A percentile compares a stretch with the other conserved stretches of the same genome.
Evolutionary conservation across 1,139 yeast genomes (phyloP).

Genomic region (Eremothecium gossypii): DNA sequence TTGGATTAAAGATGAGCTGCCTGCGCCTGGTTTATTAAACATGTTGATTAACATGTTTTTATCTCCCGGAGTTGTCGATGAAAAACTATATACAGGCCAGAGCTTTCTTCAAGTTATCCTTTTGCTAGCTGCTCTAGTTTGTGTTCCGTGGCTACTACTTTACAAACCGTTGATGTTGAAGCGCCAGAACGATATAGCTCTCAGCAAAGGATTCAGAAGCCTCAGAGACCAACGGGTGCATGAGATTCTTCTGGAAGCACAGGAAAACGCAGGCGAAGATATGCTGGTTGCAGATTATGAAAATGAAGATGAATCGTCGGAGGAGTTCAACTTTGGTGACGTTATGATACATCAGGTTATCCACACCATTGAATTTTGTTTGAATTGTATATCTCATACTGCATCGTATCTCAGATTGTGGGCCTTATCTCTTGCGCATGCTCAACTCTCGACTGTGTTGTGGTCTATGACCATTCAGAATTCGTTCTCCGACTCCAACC

Average conservation of each 20-base stretch:
- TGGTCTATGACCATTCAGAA: slow-evolving; percentile 72
- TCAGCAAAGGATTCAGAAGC: slow-evolving; percentile 21
- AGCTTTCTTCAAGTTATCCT: slow-evolving; percentile 51
- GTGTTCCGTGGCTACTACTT: slow-evolving; percentile 70
- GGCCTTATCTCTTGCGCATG: slow-evolving; percentile 74
- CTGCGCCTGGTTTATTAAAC: slow-evolving; percentile 73
- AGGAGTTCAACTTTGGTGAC: slow-evolving; percentile 59
- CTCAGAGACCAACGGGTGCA: slow-evolving; percentile 34
- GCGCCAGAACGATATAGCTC: slow-evolving; percentile 20
- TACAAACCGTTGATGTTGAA: slow-evolving; percentile 51
- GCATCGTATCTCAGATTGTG: slow-evolving; percentile 71
- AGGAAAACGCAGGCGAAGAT: slow-evolving; percentile 27
- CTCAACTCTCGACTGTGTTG: slow-evolving; percentile 63
- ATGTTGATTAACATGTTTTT: slow-evolving; percentile 78
- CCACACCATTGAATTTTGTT: slow-evolving; percentile 70
- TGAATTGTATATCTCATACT: slow-evolving; percentile 71
- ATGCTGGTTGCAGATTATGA: slow-evolving; percentile 26
- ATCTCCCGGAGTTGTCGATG: slow-evolving; percentile 65
- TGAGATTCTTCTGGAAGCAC: slow-evolving; percentile 35
- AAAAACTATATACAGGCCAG: slow-evolving; percentile 57
- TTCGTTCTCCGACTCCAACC: slow-evolving; percentile 36
- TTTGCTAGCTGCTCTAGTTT: slow-evolving; percentile 50
- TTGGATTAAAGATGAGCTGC: slow-evolving; percentile 59
- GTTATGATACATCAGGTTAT: slow-evolving; percentile 72
- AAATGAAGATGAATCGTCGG: slow-evolving; percentile 42